Evolutionary conservation across 257 asterid genomes (phyloP), one percentile per base, ranked within the genome.

Genomic region (Scutellaria minor): DNA sequence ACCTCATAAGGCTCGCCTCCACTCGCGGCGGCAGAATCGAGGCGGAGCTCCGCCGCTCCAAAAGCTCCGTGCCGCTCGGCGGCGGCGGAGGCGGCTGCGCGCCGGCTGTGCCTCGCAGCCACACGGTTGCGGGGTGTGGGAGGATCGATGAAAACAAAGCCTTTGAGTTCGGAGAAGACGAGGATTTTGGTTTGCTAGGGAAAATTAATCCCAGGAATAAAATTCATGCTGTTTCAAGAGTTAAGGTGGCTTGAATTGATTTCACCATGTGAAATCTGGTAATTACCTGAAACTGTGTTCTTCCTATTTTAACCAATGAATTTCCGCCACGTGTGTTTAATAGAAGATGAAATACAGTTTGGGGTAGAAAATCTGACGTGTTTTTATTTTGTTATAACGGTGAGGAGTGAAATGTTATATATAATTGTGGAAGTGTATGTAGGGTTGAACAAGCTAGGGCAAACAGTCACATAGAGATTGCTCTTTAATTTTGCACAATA

Each of bases 91-190:
- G 35, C 5, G 73, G 27, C 13, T 5, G 10, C 18, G 46, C 3
- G 56, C 50, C 11, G 68, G 42, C 58, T 1, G 72, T 81, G 57
- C 81, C 86, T 0, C 86, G 90, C 12, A 85, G 89, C 65, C 79
- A 66, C 5, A 82, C 85, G 2, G 84, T 80, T 4, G 80, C 1
- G 27, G 27, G 72, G 6, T 59, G 84, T 55, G 85, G 86, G 52
- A 77, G 88, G 76, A 88, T 86, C 6, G 95, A 86, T 20, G 95
- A 88, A 59, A 82, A 88, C 4, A 59, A 68, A 63, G 64, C 88
- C 5, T 79, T 65, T 27, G 88, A 82, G 4, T 80, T 68, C 12
- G 82, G 55, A 40, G 84, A 79, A 3, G 86, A 79, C 3, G 76
- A 77, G 1, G 51, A 70, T 2, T 20, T 37, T 9, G 51, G 79